phyloP scores from a whole-genome alignment of 169 alveolate genomes.

The Eimeria maxima region DNA sequence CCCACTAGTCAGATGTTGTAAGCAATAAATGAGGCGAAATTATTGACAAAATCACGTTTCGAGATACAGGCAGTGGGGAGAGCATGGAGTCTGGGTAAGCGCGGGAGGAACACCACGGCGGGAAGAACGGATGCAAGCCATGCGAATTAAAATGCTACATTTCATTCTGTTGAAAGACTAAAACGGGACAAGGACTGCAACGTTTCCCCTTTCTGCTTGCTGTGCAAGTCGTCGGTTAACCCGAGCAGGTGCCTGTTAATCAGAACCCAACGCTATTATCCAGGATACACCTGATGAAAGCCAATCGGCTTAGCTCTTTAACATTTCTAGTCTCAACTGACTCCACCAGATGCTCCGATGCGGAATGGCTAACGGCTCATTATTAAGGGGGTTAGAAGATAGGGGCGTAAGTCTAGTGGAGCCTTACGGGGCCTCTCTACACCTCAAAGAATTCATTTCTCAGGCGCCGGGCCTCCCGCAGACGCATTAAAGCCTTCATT shows the following conservation, averaged over 20 bases:
- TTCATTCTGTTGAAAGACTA: not conserved
- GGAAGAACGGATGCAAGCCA: not conserved
- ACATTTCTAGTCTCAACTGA: not conserved
- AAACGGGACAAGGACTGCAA: not conserved
- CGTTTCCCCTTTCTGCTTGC: not conserved
- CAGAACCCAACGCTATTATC: not conserved
- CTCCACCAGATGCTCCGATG: not conserved
- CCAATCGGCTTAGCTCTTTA: not conserved
- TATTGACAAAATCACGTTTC: not conserved
- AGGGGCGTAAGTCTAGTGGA: not conserved
- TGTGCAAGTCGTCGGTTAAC: not conserved
- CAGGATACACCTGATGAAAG: not conserved
- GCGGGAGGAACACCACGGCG: not conserved
- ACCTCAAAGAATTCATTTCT: slow-evolving; percentile 70
- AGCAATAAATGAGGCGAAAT: not conserved
- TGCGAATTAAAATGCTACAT: not conserved
- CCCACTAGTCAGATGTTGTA: not conserved
- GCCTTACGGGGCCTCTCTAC: not conserved
- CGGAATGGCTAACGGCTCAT: not conserved
- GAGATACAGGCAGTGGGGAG: not conserved
- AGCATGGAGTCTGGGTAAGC: not conserved
- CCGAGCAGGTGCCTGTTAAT: not conserved
- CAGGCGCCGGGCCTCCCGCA: slow-evolving; percentile 58
- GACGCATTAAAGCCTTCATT: slow-evolving; percentile 51
- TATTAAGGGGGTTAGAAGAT: not conserved